Evolutionary conservation across 371 early-diverging fungal genomes (phyloP), one percentile per base, ranked within the genome.

Genomic region (Phascolomyces articulosus): DNA sequence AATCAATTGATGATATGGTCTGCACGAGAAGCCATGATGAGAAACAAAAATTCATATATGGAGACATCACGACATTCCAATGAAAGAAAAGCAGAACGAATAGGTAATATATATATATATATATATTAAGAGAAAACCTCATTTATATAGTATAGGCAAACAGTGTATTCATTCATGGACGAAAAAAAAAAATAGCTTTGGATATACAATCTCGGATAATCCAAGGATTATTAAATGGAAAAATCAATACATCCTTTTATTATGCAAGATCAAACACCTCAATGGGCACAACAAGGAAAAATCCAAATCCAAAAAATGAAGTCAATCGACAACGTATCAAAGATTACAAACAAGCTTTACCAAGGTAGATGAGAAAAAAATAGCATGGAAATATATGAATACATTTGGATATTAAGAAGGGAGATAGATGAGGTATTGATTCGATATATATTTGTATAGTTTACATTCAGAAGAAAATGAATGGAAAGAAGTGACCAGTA

Each of bases 1-100:
- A 51, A 10, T 11, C 51, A 51, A 23, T 51, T 51, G 15, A 51
- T 51, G 23, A 51, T 51, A 51, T 51, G 51, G 51, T 51, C 51
- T 1, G 51, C 24, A 20, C 24, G 23, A 0, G 28, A 24, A 6
- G 51, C 24, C 0, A 24, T 24, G 23, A 11, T 23, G 15, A 20
- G 4, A 24, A 24, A 24, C 0, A 6, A n/a, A 51, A 20, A 23
- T 11, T 20, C 7, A 44, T 2, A 18, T 2, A 23, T 0, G 21
- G 9, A 51, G 21, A 0, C 51, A 24, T 23, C 34, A 9, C 34
- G 11, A 34, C 11, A 6, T 23, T 0, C 24, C 20, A 51, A 13
- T n/a, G 51, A 51, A 24, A 1, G 6, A 15, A 51, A 24, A 3
- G 51, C 51, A 24, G 51, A 51, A 23, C 21, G 23, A 2, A 51